Evolutionary conservation across 2,329 filamentous ascomycete genomes (phyloP), one percentile per base, ranked within the genome.

Genomic region (Plenodomus tracheiphilus): DNA sequence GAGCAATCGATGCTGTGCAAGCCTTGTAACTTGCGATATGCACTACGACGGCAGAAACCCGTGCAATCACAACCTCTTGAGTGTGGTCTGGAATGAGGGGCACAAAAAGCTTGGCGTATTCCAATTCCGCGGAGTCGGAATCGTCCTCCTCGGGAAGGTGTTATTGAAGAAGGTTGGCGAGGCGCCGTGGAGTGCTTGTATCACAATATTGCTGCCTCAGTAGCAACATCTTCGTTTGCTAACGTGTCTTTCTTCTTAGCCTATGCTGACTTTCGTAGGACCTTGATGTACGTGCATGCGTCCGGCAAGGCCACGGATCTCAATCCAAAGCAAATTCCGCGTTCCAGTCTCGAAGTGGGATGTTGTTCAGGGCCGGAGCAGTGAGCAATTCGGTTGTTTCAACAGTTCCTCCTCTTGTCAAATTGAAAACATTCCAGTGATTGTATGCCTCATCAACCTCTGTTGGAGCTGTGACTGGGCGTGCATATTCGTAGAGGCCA

Each of bases 341-440:
- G 21, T 66, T 66, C 68, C 66, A 71, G 39, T 71, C 66, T 20
- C 57, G 52, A 17, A 59, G 61, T 7, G 63, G 63, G n/a, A 60
- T 4, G 15, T 32, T 32, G 28, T 15, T 15, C 6, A 32, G 28
- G 28, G 28, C 15, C 15, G 28, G 28, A 8, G 6, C 28, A 11
- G 28, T 4, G 11, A 32, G 11, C 13, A 15, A 11, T 15, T 32
- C 28, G 15, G 4, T 10, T 11, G 6, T 11, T 15, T 32, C 28
- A 15, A 32, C 15, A 4, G 28, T 4, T 32, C 4, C 28, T 15
- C 28, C 28, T 32, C 9, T 15, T 15, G 66, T 60, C 5, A 68
- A 58, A 22, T 70, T 66, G 55, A 69, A 68, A 2, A 65, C 49
- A 2, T 51, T 62, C 61, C 61, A 70, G 18, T 64, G 61, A 17